phyloP scores from a whole-genome alignment of 2,329 filamentous ascomycete genomes.

The Fusarium multiceps region DNA sequence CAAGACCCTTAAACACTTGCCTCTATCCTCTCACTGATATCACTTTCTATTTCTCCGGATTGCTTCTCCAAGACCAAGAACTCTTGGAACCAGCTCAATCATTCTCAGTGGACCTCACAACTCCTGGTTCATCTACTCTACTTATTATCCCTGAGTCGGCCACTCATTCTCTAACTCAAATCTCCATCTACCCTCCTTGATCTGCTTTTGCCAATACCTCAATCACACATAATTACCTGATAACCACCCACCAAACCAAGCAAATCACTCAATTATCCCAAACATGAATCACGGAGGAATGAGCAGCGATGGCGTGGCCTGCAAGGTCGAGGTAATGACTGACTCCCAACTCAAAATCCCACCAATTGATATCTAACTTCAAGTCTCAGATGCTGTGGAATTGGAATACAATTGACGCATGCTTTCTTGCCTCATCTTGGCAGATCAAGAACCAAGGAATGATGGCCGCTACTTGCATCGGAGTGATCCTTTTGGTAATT shows the following conservation, averaged over 20 bases:
- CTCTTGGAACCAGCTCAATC: constrained; percentile 41
- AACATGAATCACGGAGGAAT: constrained; percentile 36
- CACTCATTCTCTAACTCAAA: background rate
- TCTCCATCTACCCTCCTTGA: background rate
- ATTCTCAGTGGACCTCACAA: constrained; percentile 32
- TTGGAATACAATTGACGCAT: constrained; percentile 77
- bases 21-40: background rate
- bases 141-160: constrained; percentile 15
- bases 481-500: constrained; percentile 77
- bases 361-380: constrained; percentile 3
- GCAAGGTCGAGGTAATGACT: constrained; percentile 50
- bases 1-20: background rate
- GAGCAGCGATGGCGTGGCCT: constrained; percentile 38
- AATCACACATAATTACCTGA: background rate
- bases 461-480: constrained; percentile 84
- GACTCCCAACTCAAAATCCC: background rate
- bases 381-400: constrained; percentile 78
- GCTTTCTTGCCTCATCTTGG: constrained; percentile 78
- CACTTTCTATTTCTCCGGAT: constrained; percentile 27
- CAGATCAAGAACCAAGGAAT: constrained; percentile 75
- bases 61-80: background rate
- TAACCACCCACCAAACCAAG: background rate
- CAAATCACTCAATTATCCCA: background rate
- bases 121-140: constrained; percentile 19
- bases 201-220: background rate